A percentile compares a stretch with the other conserved stretches of the same genome.
Conservation (phyloP, 768 basidiomycete genomes). For the Amanita muscaria region DNA sequence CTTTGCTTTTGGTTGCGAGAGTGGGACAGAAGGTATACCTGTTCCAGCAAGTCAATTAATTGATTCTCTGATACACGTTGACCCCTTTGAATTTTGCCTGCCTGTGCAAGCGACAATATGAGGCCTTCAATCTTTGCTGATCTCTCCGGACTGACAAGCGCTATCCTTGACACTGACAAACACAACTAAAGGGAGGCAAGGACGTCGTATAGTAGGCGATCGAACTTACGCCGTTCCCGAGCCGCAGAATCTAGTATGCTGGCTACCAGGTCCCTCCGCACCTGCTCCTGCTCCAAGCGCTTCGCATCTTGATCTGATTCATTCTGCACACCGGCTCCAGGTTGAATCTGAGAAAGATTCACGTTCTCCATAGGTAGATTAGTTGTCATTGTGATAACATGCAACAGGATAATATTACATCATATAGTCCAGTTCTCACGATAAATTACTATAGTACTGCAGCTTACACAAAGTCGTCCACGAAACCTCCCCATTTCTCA, state of each 20-base stretch:
- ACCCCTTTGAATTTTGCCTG: slow-evolving; percentile 71
- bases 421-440: slow-evolving; percentile 5
- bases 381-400: too few species aligned
- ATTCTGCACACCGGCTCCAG: not conserved
- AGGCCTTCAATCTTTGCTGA: slow-evolving; percentile 75
- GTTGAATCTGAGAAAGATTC: slow-evolving; percentile 5
- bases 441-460: not conserved
- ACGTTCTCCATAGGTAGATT: not conserved
- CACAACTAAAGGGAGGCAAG: slow-evolving; percentile 1
- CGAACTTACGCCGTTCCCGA: slow-evolving; percentile 65
- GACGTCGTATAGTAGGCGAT: slow-evolving; percentile 5
- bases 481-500: slow-evolving; percentile 69
- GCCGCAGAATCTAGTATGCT: slow-evolving; percentile 72
- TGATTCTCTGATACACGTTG: slow-evolving; percentile 73
- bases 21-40: slow-evolving; percentile 37
- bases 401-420: too few species aligned
- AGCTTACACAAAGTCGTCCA: slow-evolving; percentile 31
- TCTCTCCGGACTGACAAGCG: slow-evolving; percentile 76
- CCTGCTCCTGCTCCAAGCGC: slow-evolving; percentile 61
- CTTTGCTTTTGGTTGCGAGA: slow-evolving; percentile 17
- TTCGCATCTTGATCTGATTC: slow-evolving; percentile 39
- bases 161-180: slow-evolving; percentile 69
- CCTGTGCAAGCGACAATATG: slow-evolving; percentile 74
- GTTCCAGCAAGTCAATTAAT: slow-evolving; percentile 78
- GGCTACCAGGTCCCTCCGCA: slow-evolving; percentile 67